Evolutionary conservation across 1,284 basidiomycete species (phyloP), one percentile per base, ranked within the genome.

Genomic region (Thelephora terrestris): DNA sequence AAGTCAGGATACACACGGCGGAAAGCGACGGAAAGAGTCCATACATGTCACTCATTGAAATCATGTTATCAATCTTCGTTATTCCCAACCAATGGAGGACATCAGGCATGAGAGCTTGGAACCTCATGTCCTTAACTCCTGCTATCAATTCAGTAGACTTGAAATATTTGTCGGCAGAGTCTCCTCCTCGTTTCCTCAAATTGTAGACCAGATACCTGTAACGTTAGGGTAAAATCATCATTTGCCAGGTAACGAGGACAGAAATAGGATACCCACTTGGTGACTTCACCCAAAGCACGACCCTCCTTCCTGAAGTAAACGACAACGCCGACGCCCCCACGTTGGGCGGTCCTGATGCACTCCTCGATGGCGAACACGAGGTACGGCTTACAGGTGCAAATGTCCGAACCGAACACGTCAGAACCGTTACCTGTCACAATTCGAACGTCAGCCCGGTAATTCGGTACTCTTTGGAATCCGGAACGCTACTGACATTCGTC

Each of bases 301-400:
- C 91, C 91, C 64, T 94, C 92, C 64, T 96, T 95, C 53, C 91
- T 78, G 78, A 96, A 95, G 67, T 98, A 98, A 21, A 95, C 83
- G 21, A 96, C 85, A 34, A 93, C 77, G 23, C 94, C 94, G 17
- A 94, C 91, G 20, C 94, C 94, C 3, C 89, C 91, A 5, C 83
- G 74, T 62, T 98, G 94, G 1, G 86, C 87, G 42, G 75, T 75
- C 47, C 86, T 85, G 60, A 96, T 85, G 52, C 90, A 93, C 62
- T 98, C 94, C 62, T 91, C 85, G 55, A 98, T 95, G 4, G 94
- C 93, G 58, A 89, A 97, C 36, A 84, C 79, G 45, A 97, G 77
- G 65, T 97, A 95, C 0, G 89, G 93, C 60, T 92, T 90, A 73
- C 93, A 96, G 0, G 93, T 96, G 64, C 93, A 97, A 56, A 94